Evolutionary conservation across 1,139 yeast genomes (phyloP).

Genomic region (Ogataea hybrid): DNA sequence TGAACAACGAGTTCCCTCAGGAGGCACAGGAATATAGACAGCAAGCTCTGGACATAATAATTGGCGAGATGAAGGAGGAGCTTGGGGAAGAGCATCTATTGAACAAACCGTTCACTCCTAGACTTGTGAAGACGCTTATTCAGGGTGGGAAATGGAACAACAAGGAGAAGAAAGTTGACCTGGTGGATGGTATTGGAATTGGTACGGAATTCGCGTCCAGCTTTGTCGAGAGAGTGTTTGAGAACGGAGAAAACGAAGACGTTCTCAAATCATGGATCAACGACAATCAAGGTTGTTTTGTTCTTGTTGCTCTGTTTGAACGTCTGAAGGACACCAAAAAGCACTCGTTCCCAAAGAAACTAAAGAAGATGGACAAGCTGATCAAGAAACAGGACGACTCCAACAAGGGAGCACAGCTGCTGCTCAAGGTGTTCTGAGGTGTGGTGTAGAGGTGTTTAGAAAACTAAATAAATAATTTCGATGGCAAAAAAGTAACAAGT

Average conservation of each 20-base stretch:
- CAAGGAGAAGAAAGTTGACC: constrained; percentile 50
- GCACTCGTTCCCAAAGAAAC: constrained; percentile 47
- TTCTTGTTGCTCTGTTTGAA: constrained; percentile 68
- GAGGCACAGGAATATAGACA: constrained; percentile 41
- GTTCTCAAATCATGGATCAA: constrained; percentile 63
- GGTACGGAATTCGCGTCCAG: constrained; percentile 64
- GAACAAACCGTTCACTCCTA: constrained; percentile 70
- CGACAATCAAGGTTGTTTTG: constrained; percentile 75
- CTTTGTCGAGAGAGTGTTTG: constrained; percentile 50
- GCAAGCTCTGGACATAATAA: constrained; percentile 55
- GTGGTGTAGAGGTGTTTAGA: constrained; percentile 11
- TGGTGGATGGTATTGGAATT: constrained; percentile 43
- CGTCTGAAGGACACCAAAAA: constrained; percentile 36
- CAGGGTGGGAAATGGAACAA: constrained; percentile 82
- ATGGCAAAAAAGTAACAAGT: constrained; percentile 14
- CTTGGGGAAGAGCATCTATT: constrained; percentile 71
- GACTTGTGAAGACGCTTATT: constrained; percentile 74
- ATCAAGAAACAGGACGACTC: constrained; percentile 46
- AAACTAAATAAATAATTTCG: constrained; percentile 9
- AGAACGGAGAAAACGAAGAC: constrained; percentile 43
- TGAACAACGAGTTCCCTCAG: constrained; percentile 47
- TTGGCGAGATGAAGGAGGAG: constrained; percentile 65
- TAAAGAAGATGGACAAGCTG: constrained; percentile 52
- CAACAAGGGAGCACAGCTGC: constrained; percentile 80
- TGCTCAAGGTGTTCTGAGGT: constrained; percentile 39